Conservation (phyloP, 2,329 filamentous ascomycete genomes). For the Amphichorda felina region DNA sequence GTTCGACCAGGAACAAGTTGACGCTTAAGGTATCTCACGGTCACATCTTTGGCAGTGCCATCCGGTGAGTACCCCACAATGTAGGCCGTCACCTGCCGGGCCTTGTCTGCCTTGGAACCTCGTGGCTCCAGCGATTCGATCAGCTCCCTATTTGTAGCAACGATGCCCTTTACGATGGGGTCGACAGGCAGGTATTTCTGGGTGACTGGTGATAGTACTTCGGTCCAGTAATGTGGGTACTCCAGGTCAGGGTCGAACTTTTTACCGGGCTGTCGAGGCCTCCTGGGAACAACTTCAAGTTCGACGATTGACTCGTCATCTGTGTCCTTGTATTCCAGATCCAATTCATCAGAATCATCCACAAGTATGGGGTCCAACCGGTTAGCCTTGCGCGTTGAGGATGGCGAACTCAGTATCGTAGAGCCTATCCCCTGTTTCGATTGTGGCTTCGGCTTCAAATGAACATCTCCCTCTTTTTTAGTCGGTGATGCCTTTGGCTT, state of each 20-base stretch:
- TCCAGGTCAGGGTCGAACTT: slow-evolving; percentile 65
- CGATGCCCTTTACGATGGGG: slow-evolving; percentile 52
- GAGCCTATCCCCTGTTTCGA: slow-evolving; percentile 4
- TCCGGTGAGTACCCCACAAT: slow-evolving; percentile 73
- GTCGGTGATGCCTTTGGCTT: not conserved
- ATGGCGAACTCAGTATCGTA: not conserved
- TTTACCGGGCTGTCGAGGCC: slow-evolving; percentile 21
- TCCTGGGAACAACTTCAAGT: slow-evolving; percentile 29
- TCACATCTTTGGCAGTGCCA: slow-evolving; percentile 89
- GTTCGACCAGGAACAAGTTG: slow-evolving; percentile 79
- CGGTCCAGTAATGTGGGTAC: slow-evolving; percentile 88
- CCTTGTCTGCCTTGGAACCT: slow-evolving; percentile 70
- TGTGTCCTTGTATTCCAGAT: slow-evolving; percentile 29
- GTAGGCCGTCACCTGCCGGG: slow-evolving; percentile 84
- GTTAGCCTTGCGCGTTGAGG: slow-evolving; percentile 2
- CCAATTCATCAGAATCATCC: slow-evolving; percentile 33
- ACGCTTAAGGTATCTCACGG: slow-evolving; percentile 75
- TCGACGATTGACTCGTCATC: slow-evolving; percentile 51
- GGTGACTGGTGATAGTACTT: slow-evolving; percentile 73
- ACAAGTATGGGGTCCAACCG: slow-evolving; percentile 5
- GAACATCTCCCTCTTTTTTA: not conserved
- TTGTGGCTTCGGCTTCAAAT: slow-evolving; percentile 6
- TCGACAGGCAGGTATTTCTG: slow-evolving; percentile 73
- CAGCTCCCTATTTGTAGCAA: slow-evolving; percentile 62
- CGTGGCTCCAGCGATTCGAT: slow-evolving; percentile 70